Conservation (phyloP, 1,139 yeast species). For the Meyerozyma smithsonii region DNA sequence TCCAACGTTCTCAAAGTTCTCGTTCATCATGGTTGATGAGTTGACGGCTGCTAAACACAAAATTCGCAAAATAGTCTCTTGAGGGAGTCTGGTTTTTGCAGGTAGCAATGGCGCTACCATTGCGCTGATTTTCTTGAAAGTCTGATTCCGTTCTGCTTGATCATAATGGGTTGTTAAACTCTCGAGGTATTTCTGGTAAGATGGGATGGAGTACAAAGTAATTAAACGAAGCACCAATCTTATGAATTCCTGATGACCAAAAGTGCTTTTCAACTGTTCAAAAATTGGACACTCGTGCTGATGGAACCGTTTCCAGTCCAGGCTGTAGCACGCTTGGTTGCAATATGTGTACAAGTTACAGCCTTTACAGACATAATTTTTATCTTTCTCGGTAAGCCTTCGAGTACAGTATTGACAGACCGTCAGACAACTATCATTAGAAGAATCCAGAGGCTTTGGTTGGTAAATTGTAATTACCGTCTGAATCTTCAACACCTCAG, state of each 20-base stretch:
- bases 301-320: conserved; percentile 10
- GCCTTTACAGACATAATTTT: conserved; percentile 2
- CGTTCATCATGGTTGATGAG: conserved; percentile 19
- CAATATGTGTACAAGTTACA: conserved; percentile 12
- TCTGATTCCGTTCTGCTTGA: not conserved
- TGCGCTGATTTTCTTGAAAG: conserved; percentile 1
- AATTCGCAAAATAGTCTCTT: not conserved
- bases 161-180: conserved; percentile 8
- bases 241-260: conserved; percentile 3
- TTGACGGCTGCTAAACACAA: conserved; percentile 20
- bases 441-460: not conserved
- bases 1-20: conserved; percentile 23
- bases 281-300: conserved; percentile 11
- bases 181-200: conserved; percentile 3
- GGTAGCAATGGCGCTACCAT: conserved; percentile 2
- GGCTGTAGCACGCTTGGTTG: conserved; percentile 7
- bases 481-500: not conserved
- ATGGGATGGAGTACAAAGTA: conserved; percentile 4
- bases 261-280: not conserved
- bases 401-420: conserved; percentile 9
- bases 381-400: not conserved
- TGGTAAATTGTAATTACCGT: not conserved
- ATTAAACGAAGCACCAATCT: conserved; percentile 7
- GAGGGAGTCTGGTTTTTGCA: not conserved
- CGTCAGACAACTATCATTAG: conserved; percentile 4